Percentiles rank a stretch among this genome's conserved stretches.
These are phyloP conservation scores for Saccharomyces cerevisiae DNA, from an alignment of 805 yeast species.

Conservation along the genomic window DNA sequence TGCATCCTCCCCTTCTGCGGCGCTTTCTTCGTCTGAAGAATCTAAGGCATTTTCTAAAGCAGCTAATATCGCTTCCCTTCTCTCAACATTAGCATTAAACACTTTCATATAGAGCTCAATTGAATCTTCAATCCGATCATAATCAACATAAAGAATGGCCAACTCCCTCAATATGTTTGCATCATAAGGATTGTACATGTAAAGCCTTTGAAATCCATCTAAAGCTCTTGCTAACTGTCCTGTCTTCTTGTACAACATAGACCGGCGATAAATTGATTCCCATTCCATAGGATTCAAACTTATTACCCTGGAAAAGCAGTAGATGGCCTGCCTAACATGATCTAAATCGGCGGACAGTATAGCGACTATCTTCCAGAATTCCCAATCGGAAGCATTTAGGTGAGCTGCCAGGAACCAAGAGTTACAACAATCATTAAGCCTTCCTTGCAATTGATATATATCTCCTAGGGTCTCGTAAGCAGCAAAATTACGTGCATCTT, in stretches of 20 bases:
- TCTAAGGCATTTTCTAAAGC: conserved; percentile 28
- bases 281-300: conserved; percentile 42
- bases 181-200: conserved; percentile 49
- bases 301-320: conserved; percentile 65
- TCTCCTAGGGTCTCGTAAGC: conserved; percentile 89
- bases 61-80: conserved; percentile 29
- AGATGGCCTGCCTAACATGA: conserved; percentile 66
- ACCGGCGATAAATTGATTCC: conserved; percentile 54
- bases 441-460: conserved; percentile 61
- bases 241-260: conserved; percentile 56
- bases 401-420: conserved; percentile 80
- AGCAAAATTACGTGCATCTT: conserved; percentile 67
- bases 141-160: conserved; percentile 43
- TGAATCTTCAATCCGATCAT: conserved; percentile 61
- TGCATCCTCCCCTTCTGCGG: conserved; percentile 14
- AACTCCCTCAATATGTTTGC: conserved; percentile 52
- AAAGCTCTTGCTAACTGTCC: conserved; percentile 64
- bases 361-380: conserved; percentile 72
- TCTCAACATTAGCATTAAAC: conserved; percentile 48
- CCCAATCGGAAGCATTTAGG: conserved; percentile 64
- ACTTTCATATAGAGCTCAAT: conserved; percentile 59
- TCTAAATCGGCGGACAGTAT: conserved; percentile 57
- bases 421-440: conserved; percentile 63
- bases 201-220: conserved; percentile 59
- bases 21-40: conserved; percentile 26